Evolutionary conservation across 2,329 filamentous ascomycete genomes (phyloP).

Genomic region (Tolypocladium ovalisporum): DNA sequence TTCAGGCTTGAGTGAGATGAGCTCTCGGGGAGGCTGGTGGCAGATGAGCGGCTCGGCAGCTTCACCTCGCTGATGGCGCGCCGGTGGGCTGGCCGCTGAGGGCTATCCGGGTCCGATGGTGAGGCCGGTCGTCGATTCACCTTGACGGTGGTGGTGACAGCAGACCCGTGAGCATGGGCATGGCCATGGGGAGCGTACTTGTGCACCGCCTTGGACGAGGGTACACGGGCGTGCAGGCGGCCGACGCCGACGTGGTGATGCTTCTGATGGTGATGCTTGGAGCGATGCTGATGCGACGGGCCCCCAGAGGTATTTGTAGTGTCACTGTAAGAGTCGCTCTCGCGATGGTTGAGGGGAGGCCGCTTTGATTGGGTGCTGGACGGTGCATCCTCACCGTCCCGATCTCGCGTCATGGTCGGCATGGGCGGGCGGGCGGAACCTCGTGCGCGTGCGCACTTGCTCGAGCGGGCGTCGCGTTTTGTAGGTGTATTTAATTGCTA

Average conservation of each 20-base stretch:
- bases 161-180: constrained; percentile 1
- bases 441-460: neutral
- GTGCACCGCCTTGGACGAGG: constrained; percentile 38
- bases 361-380: constrained; percentile 46
- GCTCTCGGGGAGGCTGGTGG: constrained; percentile 40
- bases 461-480: constrained; percentile 1
- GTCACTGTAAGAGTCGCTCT: constrained; percentile 23
- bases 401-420: constrained; percentile 30
- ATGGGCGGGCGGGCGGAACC: neutral
- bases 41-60: constrained; percentile 32
- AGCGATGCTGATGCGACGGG: constrained; percentile 16
- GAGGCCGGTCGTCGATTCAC: constrained; percentile 32
- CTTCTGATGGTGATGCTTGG: constrained; percentile 20
- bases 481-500: neutral
- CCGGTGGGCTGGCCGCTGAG: constrained; percentile 27
- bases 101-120: constrained; percentile 16
- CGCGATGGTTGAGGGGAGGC: constrained; percentile 25
- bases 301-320: constrained; percentile 11
- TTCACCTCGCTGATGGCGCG: constrained; percentile 40
- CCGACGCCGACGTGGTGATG: constrained; percentile 26
- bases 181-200: constrained; percentile 24
- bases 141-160: constrained; percentile 30
- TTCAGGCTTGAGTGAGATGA: constrained; percentile 43
- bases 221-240: constrained; percentile 39
- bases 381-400: constrained; percentile 35